Base-by-base conservation (phyloP, 2,329 filamentous ascomycete genomes). In the Aspergillus terreus region DNA sequence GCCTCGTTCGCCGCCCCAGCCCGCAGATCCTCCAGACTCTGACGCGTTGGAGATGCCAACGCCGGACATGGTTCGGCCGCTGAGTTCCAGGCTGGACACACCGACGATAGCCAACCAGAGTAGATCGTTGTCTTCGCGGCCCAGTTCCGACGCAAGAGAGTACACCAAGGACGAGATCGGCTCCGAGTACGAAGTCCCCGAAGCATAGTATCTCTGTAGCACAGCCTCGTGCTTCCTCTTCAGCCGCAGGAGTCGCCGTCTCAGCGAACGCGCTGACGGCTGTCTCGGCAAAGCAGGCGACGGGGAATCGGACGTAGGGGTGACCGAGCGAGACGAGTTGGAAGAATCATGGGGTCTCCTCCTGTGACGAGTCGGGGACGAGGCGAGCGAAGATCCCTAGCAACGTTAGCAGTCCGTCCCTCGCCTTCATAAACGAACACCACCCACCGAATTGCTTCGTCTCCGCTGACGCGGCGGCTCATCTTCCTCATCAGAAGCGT, bases 101-200 rank as follows among this genome's bases (percentile, higher is more conserved):
- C 94, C 94, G 23, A 99, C 90, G 63, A 97, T 96, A 5, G 91
- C 85, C 52, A 96, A 81, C 94, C 94, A 99, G 12, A 99, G 79
- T 19, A 97, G 78, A 63, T 99, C 92, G 63, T 97, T 99, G 70
- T 97, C 92, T 77, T 97, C 94, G 48, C 92, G 87, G 56, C 94
- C 94, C 6, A 99, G 82, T 66, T 97, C 94, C 1, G 92, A 96
- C 1, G 92, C 94, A 12, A 99, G 79, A 0, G 91, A 95, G 71
- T 97, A 99, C 65, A 96, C 83, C 75, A 97, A 86, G 0, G 92
- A 95, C 0, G 92, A 94, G 50, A 97, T 89, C 1, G 94, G 94
- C 67, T 99, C 94, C 0, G 92, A 92, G 66, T 95, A 96, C 2
- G 91, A 95, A 2, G 89, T 86, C 38, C 94, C 94, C 27, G 90